Conservation (phyloP, 1,284 basidiomycete genomes). For the Sporisorium sorghi region DNA sequence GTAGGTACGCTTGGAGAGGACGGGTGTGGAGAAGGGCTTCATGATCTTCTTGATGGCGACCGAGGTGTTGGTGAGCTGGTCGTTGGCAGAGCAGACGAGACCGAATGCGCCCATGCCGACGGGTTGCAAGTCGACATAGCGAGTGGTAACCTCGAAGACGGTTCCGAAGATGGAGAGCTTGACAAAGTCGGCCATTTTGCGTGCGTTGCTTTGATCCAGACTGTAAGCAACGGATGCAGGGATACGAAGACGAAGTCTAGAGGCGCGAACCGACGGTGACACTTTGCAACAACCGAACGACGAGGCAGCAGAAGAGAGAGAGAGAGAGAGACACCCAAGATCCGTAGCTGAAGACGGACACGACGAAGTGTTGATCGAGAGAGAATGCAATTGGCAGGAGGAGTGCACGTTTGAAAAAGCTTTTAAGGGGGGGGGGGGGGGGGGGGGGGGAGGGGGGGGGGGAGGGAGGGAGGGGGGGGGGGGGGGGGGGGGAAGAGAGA, state of each 20-base stretch:
- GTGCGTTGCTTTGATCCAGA: too few relatives aligned
- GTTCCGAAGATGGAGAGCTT: conserved; percentile 98
- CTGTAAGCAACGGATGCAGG: neutral
- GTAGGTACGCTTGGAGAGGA: conserved; percentile 97
- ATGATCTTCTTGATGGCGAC: conserved; percentile 99
- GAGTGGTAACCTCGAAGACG: conserved; percentile 82
- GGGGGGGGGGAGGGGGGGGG: too few relatives aligned
- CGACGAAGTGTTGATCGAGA: too few relatives aligned
- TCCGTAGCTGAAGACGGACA: neutral
- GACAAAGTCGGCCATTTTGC: conserved; percentile 78
- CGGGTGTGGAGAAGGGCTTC: conserved; percentile 97
- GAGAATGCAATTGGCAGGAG: too few relatives aligned
- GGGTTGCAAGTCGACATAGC: conserved; percentile 99
- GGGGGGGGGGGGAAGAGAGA: conserved; percentile 8
- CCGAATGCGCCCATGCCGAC: conserved; percentile 90
- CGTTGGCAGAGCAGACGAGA: conserved; percentile 84
- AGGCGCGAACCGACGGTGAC: conserved; percentile 6
- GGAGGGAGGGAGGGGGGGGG: too few relatives aligned
- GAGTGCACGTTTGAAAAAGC: neutral
- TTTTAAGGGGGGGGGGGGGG: too few relatives aligned
- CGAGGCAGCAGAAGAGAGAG: too few relatives aligned
- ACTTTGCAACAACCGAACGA: conserved; percentile 1
- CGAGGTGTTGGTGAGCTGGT: conserved; percentile 91
- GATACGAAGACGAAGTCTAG: conserved; percentile 1
- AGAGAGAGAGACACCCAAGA: neutral